Evolutionary conservation across 2,329 filamentous ascomycete species (phyloP).

Genomic region (Trichoderma sp.): DNA sequence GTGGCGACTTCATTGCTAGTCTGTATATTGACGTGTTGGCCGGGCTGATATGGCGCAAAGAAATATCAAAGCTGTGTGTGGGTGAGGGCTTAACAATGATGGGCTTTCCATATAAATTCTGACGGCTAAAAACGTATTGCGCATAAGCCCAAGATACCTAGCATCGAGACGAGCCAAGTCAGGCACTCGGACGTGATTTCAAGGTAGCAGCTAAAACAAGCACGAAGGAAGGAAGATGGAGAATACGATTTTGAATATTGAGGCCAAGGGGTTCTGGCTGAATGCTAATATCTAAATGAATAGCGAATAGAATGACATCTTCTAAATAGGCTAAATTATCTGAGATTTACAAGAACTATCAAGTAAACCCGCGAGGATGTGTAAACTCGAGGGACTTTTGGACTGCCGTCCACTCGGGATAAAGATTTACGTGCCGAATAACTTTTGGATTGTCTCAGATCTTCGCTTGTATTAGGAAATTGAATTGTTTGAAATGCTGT

Average conservation of each 20-base stretch:
- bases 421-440: conserved; percentile 16
- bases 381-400: background rate
- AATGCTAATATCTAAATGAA: background rate
- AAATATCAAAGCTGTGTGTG: background rate
- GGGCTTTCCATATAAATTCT: background rate
- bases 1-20: background rate
- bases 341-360: background rate
- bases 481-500: background rate
- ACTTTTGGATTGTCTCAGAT: background rate
- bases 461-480: background rate
- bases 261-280: no score
- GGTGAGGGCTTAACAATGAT: background rate
- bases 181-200: background rate
- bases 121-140: background rate
- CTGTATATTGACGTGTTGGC: background rate
- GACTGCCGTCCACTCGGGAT: background rate
- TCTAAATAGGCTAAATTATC: background rate
- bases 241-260: background rate
- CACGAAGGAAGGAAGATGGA: background rate
- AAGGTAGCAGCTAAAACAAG: background rate
- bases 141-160: background rate
- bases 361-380: background rate
- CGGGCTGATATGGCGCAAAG: background rate
- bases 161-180: background rate
- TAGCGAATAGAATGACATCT: background rate